Evolutionary conservation across 2,329 filamentous ascomycete genomes (phyloP).

Genomic region (Fusarium liriodendri): DNA sequence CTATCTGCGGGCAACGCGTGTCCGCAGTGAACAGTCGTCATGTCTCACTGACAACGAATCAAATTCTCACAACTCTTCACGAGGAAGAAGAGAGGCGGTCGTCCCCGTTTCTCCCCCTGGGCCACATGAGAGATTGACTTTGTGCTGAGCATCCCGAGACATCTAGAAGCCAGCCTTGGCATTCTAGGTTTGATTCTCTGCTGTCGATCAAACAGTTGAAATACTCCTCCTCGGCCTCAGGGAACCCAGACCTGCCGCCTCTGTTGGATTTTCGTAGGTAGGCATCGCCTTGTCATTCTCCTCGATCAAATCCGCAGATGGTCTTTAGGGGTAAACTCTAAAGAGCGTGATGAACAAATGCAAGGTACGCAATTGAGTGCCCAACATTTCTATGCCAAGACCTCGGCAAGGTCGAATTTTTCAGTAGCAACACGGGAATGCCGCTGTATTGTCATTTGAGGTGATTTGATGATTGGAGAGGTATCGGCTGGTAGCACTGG

Average conservation of each 20-base stretch:
- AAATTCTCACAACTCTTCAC: background rate
- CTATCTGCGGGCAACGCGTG: background rate
- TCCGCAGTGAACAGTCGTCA: background rate
- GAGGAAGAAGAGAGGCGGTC: background rate
- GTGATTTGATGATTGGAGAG: background rate
- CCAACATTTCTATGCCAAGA: background rate
- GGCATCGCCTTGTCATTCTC: background rate
- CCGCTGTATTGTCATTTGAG: background rate
- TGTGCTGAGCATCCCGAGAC: conserved; percentile 7
- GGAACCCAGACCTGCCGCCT: background rate
- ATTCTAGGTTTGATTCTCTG: background rate
- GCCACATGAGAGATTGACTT: background rate
- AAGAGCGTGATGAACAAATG: background rate
- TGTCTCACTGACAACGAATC: background rate
- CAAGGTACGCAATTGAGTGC: background rate
- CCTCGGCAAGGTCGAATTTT: background rate
- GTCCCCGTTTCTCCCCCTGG: background rate
- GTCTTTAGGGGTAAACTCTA: background rate
- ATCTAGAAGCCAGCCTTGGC: conserved; percentile 1
- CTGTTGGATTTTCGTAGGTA: background rate
- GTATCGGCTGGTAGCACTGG: background rate
- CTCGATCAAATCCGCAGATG: background rate
- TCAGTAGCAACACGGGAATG: background rate
- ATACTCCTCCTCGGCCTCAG: background rate
- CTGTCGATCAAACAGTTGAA: background rate